Evolutionary conservation across 2,329 filamentous ascomycete genomes (phyloP).

Genomic region (Daldinia sp.): DNA sequence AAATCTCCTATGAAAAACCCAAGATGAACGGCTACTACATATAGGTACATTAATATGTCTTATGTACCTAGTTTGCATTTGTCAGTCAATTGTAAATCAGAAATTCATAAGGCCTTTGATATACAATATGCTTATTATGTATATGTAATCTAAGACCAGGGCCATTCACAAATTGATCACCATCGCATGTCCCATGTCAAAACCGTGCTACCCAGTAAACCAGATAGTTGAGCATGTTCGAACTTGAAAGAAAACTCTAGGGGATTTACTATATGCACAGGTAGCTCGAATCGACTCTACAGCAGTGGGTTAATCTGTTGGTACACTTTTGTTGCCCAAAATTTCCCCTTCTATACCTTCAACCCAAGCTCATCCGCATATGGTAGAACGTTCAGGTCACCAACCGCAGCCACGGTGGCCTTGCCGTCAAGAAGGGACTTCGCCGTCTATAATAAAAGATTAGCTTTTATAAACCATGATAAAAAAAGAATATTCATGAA

Average conservation of each 20-base stretch:
- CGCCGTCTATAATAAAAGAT: slow-evolving; percentile 73
- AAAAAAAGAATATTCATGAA: slow-evolving; percentile 44
- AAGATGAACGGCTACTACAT: background rate
- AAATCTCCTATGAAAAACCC: background rate
- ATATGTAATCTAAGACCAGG: background rate
- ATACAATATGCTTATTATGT: slow-evolving; percentile 2
- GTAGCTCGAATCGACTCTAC: slow-evolving; percentile 55
- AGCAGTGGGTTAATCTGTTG: slow-evolving; percentile 56
- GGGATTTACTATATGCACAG: slow-evolving; percentile 62
- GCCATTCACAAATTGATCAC: slow-evolving; percentile 1
- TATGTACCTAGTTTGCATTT: background rate
- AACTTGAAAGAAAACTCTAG: slow-evolving; percentile 52
- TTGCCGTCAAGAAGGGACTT: slow-evolving; percentile 89
- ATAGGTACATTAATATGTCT: background rate
- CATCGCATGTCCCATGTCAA: background rate
- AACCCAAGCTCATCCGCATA: slow-evolving; percentile 95
- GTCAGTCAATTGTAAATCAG: background rate
- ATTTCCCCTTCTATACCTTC: slow-evolving; percentile 77
- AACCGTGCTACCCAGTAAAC: background rate
- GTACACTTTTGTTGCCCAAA: slow-evolving; percentile 55
- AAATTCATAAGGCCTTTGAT: background rate
- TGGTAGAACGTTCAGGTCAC: slow-evolving; percentile 90
- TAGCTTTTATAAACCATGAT: slow-evolving; percentile 40
- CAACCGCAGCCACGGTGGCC: slow-evolving; percentile 88
- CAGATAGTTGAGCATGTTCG: slow-evolving; percentile 9